Base-by-base conservation (phyloP, 495 filamentous ascomycete genomes). In the Zalerion maritima region DNA sequence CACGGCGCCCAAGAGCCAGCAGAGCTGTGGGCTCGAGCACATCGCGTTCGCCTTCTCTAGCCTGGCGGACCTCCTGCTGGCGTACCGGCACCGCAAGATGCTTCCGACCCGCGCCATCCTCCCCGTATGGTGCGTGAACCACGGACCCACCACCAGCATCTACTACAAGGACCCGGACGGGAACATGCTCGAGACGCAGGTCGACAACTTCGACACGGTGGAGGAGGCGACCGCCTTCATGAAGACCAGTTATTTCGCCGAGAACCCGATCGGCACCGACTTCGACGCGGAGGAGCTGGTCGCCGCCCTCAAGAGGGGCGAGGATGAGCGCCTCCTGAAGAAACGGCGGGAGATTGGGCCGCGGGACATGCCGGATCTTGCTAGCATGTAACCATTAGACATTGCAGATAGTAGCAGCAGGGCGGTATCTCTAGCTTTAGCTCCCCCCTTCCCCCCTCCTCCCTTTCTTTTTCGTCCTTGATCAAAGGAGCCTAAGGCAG, bases 161-260 rank as follows among this genome's bases (percentile, higher is more conserved):
- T 66, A 62, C 33, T 62, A 64, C 32, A 36, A 37, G 11, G 61
- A 66, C 29, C 60, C 60, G 10, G 61, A 66, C 31, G 58, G 58
- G 5, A 66, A 66, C 36, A 17, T 28, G 24, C 35, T 65, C 24
- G 62, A 67, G 40, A 54, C 48, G 4, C 59, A 67, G 39, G 54
- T 60, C 2, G 58, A 64, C 30, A 54, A 49, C 21, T 58, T 61
- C 25, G 48, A 53, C 13, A 48, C 45, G 3, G 31, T 42, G 3
- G 58, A 59, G 16, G 49, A 50, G 22, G 38, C 52, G 4, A 56
- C 38, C 1, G 44, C 36, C 12, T 63, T 43, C 21, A 49, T 65
- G 35, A 34, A 22, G 14, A 24, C 33, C 4, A 27, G 37, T 17
- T 29, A 37, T 14, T 28, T 50, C 13, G 16, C 4, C 2, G 26